Conservation (phyloP, 2,329 filamentous ascomycete genomes). For the Hirsutella thompsonii region DNA sequence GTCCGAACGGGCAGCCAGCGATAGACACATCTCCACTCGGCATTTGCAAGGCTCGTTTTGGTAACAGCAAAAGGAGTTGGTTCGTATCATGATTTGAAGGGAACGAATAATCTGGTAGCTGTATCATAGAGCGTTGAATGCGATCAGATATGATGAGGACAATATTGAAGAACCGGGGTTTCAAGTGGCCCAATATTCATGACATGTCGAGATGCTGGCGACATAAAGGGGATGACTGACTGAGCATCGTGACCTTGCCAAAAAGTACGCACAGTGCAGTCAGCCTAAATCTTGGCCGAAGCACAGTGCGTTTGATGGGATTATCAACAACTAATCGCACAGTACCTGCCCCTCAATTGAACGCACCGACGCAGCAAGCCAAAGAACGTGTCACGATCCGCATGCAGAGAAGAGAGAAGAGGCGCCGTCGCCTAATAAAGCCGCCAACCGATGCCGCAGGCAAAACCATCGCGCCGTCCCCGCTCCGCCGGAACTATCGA, state of each 20-base stretch:
- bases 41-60: constrained; percentile 18
- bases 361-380: neutral
- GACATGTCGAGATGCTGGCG: no score
- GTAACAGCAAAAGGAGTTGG: constrained; percentile 14
- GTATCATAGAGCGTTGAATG: neutral
- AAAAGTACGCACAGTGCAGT: no score
- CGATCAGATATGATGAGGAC: neutral
- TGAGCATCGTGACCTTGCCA: no score
- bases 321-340: no score
- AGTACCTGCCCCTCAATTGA: neutral
- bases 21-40: constrained; percentile 40
- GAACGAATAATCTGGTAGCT: neutral
- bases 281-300: no score
- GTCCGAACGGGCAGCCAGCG: constrained; percentile 12
- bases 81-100: neutral
- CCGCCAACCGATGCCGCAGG: neutral
- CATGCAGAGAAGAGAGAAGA: neutral
- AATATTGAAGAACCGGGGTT: no score
- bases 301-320: no score
- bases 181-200: no score
- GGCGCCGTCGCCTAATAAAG: neutral
- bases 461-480: neutral
- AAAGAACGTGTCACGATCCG: neutral
- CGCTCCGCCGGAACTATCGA: no score
- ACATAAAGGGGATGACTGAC: no score